phyloP scores from a whole-genome alignment of 75 land plant genomes.

The Azolla pinnata region DNA sequence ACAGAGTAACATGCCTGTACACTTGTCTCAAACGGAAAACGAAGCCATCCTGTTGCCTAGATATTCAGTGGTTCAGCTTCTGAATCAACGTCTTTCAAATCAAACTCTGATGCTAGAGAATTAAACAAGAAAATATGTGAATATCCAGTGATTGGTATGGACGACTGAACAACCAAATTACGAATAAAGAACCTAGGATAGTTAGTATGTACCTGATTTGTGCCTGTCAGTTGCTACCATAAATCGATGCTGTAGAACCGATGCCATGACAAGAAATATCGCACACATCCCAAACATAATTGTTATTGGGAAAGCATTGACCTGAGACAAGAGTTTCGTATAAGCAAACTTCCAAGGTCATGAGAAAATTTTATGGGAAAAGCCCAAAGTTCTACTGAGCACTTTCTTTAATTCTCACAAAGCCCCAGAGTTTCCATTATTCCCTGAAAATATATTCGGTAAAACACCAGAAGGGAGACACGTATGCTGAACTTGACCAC shows the following conservation, averaged over 20 bases:
- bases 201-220: slow-evolving; percentile 20
- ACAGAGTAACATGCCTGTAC: slow-evolving; percentile 39
- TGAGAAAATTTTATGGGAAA: neutral
- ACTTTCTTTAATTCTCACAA: no score
- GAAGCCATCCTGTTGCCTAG: slow-evolving; percentile 43
- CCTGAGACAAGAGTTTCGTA: slow-evolving; percentile 37
- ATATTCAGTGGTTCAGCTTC: slow-evolving; percentile 64
- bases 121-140: neutral
- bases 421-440: no score
- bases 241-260: slow-evolving; percentile 5
- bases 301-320: slow-evolving; percentile 89
- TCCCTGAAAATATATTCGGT: no score
- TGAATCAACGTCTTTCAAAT: slow-evolving; percentile 29
- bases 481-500: no score
- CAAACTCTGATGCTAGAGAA: neutral
- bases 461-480: no score
- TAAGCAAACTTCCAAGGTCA: neutral
- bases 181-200: neutral
- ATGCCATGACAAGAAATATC: slow-evolving; percentile 57
- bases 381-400: neutral
- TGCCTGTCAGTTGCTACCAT: slow-evolving; percentile 40
- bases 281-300: slow-evolving; percentile 99
- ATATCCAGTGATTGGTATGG: neutral
- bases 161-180: neutral
- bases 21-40: slow-evolving; percentile 17